These are phyloP conservation scores for Mycena haematopus DNA, from an alignment of 768 basidiomycete species.

Conservation along the genomic window DNA sequence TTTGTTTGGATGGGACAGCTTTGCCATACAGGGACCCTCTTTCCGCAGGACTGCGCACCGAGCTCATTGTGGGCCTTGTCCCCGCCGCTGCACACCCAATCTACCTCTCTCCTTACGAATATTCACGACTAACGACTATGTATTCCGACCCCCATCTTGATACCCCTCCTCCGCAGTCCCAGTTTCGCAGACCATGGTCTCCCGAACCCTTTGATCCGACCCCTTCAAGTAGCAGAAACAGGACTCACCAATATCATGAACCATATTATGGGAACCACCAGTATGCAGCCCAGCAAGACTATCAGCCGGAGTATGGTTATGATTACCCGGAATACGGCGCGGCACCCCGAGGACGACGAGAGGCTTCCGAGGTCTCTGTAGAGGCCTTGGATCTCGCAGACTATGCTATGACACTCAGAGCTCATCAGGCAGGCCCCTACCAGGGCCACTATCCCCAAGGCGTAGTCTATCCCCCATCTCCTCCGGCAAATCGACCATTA, in stretches of 20 bases:
- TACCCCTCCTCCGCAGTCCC: conserved; percentile 56
- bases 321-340: conserved; percentile 22
- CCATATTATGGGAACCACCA: conserved; percentile 28
- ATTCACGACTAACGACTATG: conserved; percentile 40
- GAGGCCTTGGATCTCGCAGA: conserved; percentile 79
- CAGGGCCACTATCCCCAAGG: conserved; percentile 30
- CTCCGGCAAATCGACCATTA: conserved; percentile 25
- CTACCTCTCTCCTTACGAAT: conserved; percentile 22
- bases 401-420: conserved; percentile 60
- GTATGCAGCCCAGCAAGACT: conserved; percentile 30
- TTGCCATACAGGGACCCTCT: neutral
- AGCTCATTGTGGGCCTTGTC: conserved; percentile 13
- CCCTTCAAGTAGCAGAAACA: conserved; percentile 35
- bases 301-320: conserved; percentile 29
- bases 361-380: conserved; percentile 68
- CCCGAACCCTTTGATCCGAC: conserved; percentile 60
- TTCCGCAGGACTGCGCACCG: neutral
- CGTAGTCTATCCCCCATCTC: conserved; percentile 40
- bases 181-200: conserved; percentile 70
- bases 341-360: conserved; percentile 42
- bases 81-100: neutral
- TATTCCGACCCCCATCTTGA: conserved; percentile 53
- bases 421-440: conserved; percentile 38
- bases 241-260: conserved; percentile 28
- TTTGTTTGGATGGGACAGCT: conserved; percentile 5